A percentile compares a stretch with the other conserved stretches of the same genome.
These are phyloP conservation scores for Magnaporthiopsis rhizophila DNA, from an alignment of 2,329 filamentous ascomycete genomes.

Conservation along the genomic window DNA sequence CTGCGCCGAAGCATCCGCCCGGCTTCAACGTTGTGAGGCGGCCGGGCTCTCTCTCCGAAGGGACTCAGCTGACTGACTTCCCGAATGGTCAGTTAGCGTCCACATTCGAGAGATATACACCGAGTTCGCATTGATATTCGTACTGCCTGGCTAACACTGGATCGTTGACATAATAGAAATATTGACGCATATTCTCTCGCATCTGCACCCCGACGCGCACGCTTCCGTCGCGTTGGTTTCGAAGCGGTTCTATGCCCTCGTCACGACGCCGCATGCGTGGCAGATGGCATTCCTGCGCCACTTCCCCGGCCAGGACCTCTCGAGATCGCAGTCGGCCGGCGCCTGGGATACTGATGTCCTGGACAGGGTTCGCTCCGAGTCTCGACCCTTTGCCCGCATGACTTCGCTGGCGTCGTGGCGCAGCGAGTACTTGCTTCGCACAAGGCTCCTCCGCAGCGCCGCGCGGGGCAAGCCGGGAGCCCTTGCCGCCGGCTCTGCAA, in stretches of 20 bases:
- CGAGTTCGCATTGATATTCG: not conserved
- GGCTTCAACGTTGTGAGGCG: slow-evolving; percentile 51
- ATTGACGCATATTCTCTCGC: slow-evolving; percentile 81
- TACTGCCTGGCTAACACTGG: not conserved
- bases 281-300: slow-evolving; percentile 84
- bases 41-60: slow-evolving; percentile 27
- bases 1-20: slow-evolving; percentile 36
- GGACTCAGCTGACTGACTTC: slow-evolving; percentile 47
- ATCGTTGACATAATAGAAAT: slow-evolving; percentile 59
- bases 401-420: slow-evolving; percentile 86
- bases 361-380: slow-evolving; percentile 53
- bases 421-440: slow-evolving; percentile 88
- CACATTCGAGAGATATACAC: not conserved
- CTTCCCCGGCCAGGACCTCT: slow-evolving; percentile 65
- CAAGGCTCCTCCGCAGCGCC: slow-evolving; percentile 73
- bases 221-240: slow-evolving; percentile 78
- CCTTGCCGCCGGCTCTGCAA: slow-evolving; percentile 38
- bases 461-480: slow-evolving; percentile 71
- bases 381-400: slow-evolving; percentile 73
- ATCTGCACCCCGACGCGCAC: slow-evolving; percentile 79
- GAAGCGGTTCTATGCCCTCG: slow-evolving; percentile 74
- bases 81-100: slow-evolving; percentile 64
- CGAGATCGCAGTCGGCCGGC: not conserved
- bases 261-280: slow-evolving; percentile 91
- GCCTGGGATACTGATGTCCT: not conserved